Evolutionary conservation across 495 filamentous ascomycete species (phyloP).

Genomic region (Penicillium herquei): DNA sequence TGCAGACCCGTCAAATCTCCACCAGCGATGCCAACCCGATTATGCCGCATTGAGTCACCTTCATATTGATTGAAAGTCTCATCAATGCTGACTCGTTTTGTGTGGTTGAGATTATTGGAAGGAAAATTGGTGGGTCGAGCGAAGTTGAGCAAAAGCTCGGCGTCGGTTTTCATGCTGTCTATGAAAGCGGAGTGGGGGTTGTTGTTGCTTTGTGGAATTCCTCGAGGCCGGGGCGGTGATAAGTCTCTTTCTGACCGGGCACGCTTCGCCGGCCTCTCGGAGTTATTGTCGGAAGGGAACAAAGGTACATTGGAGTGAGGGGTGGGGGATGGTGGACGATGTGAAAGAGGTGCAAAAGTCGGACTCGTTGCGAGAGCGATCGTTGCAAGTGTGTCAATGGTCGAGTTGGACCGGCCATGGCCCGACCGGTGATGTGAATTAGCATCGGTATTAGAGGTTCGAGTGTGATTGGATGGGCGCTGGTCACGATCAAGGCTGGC

Average conservation of each 20-base stretch:
- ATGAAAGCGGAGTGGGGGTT: constrained; percentile 40
- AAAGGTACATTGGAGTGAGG: constrained; percentile 29
- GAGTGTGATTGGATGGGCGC: constrained; percentile 20
- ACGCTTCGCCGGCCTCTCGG: constrained; percentile 59
- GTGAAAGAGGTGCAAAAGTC: constrained; percentile 40
- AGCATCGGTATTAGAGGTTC: constrained; percentile 17
- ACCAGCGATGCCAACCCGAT: constrained; percentile 21
- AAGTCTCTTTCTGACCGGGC: constrained; percentile 56
- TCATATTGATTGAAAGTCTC: constrained; percentile 29
- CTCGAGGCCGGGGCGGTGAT: constrained; percentile 44
- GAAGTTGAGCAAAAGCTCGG: constrained; percentile 52
- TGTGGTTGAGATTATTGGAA: constrained; percentile 22
- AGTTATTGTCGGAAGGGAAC: constrained; percentile 30
- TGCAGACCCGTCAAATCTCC: constrained; percentile 12
- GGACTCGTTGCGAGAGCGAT: constrained; percentile 54
- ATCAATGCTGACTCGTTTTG: constrained; percentile 41
- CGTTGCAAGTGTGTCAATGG: constrained; percentile 54
- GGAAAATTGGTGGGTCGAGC: constrained; percentile 40
- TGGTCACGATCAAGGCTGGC: constrained; percentile 31
- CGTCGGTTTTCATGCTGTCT: constrained; percentile 52
- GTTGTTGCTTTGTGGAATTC: constrained; percentile 40
- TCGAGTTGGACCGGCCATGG: constrained; percentile 48
- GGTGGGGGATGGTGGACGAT: constrained; percentile 33
- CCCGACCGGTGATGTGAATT: constrained; percentile 36
- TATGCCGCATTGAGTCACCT: constrained; percentile 24